Conservation (phyloP, 1,139 yeast genomes). For the Sugiyamaella sp. region DNA sequence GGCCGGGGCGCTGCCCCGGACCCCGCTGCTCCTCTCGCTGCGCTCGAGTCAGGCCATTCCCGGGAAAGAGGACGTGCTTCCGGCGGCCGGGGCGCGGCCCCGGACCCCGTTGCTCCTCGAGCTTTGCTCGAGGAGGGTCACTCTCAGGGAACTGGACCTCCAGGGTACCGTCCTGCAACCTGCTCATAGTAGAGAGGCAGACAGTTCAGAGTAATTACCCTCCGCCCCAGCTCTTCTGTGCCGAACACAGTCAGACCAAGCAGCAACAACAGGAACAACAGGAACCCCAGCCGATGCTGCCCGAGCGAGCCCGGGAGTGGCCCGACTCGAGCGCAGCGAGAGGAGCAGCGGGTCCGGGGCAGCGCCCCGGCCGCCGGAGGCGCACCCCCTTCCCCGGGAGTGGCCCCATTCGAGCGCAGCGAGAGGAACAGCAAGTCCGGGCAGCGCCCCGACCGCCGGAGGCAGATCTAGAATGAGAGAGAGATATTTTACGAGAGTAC, state of each 20-base stretch:
- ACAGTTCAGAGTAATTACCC: too few relatives aligned
- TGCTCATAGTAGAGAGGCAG: too few relatives aligned
- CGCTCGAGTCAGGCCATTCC: too few relatives aligned
- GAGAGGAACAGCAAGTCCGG: background rate
- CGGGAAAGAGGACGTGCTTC: too few relatives aligned
- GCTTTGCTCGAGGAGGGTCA: background rate
- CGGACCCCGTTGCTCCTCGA: background rate
- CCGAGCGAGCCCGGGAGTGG: too few relatives aligned
- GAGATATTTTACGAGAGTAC: constrained; percentile 2
- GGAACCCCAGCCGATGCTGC: too few relatives aligned
- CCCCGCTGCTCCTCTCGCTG: background rate
- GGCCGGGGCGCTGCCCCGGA: constrained; percentile 8
- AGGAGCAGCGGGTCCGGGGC: constrained; percentile 3
- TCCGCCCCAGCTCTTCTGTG: too few relatives aligned
- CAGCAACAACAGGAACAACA: too few relatives aligned
- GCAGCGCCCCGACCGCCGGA: constrained; percentile 7
- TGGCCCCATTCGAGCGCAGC: background rate
- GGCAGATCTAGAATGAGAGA: background rate
- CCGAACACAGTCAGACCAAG: too few relatives aligned
- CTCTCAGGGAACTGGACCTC: too few relatives aligned
- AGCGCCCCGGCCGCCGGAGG: constrained; percentile 2
- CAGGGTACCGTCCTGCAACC: too few relatives aligned
- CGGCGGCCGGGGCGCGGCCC: constrained; percentile 2
- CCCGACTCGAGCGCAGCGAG: constrained; percentile 3
- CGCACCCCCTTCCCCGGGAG: too few relatives aligned